These are phyloP conservation scores for Takashimella tepidaria DNA, from an alignment of 1,284 basidiomycete species.

Conservation along the genomic window DNA sequence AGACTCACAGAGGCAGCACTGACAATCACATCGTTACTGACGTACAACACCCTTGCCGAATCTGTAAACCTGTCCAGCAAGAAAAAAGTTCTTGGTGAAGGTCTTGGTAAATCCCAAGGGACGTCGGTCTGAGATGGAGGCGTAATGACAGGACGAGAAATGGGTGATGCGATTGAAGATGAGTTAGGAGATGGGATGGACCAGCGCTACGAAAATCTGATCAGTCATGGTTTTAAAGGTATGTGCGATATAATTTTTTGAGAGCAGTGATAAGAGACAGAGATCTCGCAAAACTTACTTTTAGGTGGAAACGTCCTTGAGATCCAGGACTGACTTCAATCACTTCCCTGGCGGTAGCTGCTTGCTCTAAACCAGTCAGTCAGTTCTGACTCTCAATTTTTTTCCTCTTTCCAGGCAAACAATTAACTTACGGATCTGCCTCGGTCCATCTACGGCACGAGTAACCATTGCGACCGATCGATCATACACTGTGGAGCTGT, in stretches of 20 bases:
- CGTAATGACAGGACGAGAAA: slow-evolving; percentile 4
- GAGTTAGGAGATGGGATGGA: neutral
- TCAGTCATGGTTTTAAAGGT: slow-evolving; percentile 10
- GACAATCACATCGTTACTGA: slow-evolving; percentile 36
- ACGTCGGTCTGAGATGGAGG: slow-evolving; percentile 12
- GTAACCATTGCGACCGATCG: slow-evolving; percentile 21
- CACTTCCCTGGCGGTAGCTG: slow-evolving; percentile 37
- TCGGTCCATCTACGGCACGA: slow-evolving; percentile 24
- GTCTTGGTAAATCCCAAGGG: slow-evolving; percentile 11
- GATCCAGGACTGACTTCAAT: slow-evolving; percentile 27
- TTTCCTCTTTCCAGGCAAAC: neutral
- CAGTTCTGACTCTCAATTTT: neutral
- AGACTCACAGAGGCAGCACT: slow-evolving; percentile 22
- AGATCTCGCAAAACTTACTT: too few species aligned
- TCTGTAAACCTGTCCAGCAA: slow-evolving; percentile 41
- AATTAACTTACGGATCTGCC: slow-evolving; percentile 10
- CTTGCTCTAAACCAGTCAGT: slow-evolving; percentile 22
- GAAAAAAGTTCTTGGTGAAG: slow-evolving; percentile 31
- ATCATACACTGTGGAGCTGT: slow-evolving; percentile 24
- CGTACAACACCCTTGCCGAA: slow-evolving; percentile 31
- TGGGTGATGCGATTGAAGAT: slow-evolving; percentile 12
- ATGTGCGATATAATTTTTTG: too few species aligned
- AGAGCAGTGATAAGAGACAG: too few species aligned
- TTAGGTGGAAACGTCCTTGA: slow-evolving; percentile 4
- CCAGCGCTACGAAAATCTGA: neutral